Evolutionary conservation across 2,329 filamentous ascomycete genomes (phyloP).

Genomic region (Aureobasidium zeae): DNA sequence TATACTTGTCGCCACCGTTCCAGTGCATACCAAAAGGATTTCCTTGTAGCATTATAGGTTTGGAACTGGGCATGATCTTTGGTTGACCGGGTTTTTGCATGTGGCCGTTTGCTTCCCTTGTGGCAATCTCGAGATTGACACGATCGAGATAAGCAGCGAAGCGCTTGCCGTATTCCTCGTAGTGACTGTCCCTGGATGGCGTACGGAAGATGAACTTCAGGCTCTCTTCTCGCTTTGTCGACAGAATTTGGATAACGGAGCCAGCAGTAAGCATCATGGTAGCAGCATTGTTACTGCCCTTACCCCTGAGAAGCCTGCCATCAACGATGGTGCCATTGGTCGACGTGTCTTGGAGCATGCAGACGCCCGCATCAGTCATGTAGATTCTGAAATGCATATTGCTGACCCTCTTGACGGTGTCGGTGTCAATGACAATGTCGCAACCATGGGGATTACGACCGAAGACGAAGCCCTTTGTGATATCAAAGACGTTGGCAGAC

Average conservation of each 20-base stretch:
- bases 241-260: conserved; percentile 61
- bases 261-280: conserved; percentile 62
- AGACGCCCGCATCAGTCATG: conserved; percentile 70
- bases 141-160: conserved; percentile 54
- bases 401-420: conserved; percentile 66
- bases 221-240: conserved; percentile 46
- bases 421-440: conserved; percentile 60
- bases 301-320: conserved; percentile 53
- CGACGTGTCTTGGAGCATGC: conserved; percentile 89
- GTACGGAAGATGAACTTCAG: conserved; percentile 80
- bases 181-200: conserved; percentile 59
- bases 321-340: conserved; percentile 95
- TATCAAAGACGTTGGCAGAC: conserved; percentile 62
- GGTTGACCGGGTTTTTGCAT: conserved; percentile 5
- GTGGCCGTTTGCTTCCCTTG: conserved; percentile 1
- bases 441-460: conserved; percentile 64
- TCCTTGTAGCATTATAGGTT: conserved; percentile 19
- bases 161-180: conserved; percentile 58
- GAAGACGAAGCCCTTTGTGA: conserved; percentile 69
- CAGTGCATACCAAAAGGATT: conserved; percentile 57
- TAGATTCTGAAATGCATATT: conserved; percentile 96
- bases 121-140: conserved; percentile 22
- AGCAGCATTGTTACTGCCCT: conserved; percentile 34
- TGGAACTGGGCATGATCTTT: background rate
- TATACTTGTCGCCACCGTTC: conserved; percentile 78